Percentiles rank a stretch among this genome's conserved stretches.
Evolutionary conservation across 352 stramenopile species (phyloP).

Genomic region (Poterioochromonas sp.): DNA sequence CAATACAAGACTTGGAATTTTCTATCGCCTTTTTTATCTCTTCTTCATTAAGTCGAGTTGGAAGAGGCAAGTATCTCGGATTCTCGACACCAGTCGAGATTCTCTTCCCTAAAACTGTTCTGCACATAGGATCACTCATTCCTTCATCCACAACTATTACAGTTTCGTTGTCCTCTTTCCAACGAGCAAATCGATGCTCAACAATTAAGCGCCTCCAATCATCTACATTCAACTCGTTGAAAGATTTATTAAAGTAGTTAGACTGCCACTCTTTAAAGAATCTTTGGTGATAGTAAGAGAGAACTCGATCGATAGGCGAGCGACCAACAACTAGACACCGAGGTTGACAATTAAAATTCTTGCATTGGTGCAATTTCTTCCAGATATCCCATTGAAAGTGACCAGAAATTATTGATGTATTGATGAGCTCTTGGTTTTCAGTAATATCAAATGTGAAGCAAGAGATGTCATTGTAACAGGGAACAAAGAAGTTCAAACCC

Average conservation of each 20-base stretch:
- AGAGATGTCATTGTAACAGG: conserved; percentile 33
- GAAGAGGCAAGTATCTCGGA: too few species aligned
- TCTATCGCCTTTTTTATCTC: conserved; percentile 19
- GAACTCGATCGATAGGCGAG: conserved; percentile 41
- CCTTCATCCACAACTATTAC: conserved; percentile 42
- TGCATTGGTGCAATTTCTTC: neutral
- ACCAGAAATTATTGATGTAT: conserved; percentile 35
- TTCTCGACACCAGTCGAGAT: conserved; percentile 19
- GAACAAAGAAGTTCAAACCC: conserved; percentile 34
- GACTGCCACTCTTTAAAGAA: conserved; percentile 34
- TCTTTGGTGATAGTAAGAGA: conserved; percentile 44
- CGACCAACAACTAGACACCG: conserved; percentile 40
- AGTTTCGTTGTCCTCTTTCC: conserved; percentile 27
- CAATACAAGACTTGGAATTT: conserved; percentile 37
- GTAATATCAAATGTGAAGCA: conserved; percentile 35
- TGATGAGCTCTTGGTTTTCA: conserved; percentile 36
- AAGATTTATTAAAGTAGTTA: neutral
- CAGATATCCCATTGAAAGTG: conserved; percentile 42
- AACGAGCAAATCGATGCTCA: neutral
- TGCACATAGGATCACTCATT: conserved; percentile 39
- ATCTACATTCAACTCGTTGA: conserved; percentile 38
- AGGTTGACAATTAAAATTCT: neutral
- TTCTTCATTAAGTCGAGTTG: too few species aligned
- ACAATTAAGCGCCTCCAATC: conserved; percentile 29
- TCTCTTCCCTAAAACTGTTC: conserved; percentile 36